Evolutionary conservation across 2,329 filamentous ascomycete species (phyloP), one percentile per base, ranked within the genome.

Genomic region (Fusarium penzigii): DNA sequence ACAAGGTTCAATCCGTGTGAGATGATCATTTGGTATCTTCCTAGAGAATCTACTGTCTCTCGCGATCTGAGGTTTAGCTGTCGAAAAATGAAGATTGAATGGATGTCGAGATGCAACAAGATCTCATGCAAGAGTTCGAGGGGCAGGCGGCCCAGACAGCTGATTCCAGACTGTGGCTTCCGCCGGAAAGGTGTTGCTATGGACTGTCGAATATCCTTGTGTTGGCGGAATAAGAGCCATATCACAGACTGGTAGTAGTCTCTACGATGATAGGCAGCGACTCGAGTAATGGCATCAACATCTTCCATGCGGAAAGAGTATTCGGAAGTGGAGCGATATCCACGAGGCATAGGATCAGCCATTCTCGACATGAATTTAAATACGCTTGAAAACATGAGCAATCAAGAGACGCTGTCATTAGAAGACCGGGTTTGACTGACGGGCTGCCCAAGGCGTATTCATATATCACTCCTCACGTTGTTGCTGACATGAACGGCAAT

Each of bases 301-400:
- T 67, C 57, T 39, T 67, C 61, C 34, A 66, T 42, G 44, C 41
- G 17, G 49, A 62, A 62, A 47, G 6, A 39, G 51, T 65, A 63
- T 55, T 59, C 52, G 39, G 54, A 50, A 42, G 17, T 51, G 50
- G 53, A 58, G 49, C 34, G 58, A 63, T 57, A 58, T 41, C 29
- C 87, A 88, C 1, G 74, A 62, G 17, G 52, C 44, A 4, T 25
- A 7, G 20, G 20, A 25, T 25, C 20, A 7, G 20, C 20, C 20
- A 25, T 25, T 25, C 20, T 25, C 20, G 7, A 25, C 20, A 7
- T 5, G 4, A 25, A 7, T 25, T 25, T 4, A 7, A 25, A 25
- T 25, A 25, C 4, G 4, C 20, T 25, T 7, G 20, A 25, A 25
- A 7, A 25, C 20, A 25, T 7, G 20, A 25, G 20, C 20, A 25